Percentiles rank a stretch among this genome's conserved stretches.
phyloP scores from a whole-genome alignment of 768 basidiomycete genomes.

The Hericium rajendrae region DNA sequence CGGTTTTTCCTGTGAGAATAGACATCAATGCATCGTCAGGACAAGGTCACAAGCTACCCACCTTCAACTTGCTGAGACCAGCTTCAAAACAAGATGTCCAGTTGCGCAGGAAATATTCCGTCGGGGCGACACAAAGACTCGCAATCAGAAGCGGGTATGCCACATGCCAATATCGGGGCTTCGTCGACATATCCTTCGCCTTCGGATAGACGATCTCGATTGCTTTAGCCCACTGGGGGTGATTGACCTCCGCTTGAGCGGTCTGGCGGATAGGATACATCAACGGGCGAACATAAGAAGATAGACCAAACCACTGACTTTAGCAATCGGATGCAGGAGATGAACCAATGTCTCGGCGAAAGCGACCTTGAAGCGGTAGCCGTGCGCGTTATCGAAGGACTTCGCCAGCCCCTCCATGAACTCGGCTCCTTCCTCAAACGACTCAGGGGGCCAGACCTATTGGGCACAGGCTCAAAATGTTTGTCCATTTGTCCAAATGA shows the following conservation, averaged over 20 bases:
- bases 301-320: conserved; percentile 35
- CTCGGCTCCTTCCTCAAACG: conserved; percentile 89
- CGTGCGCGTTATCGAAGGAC: conserved; percentile 77
- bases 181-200: conserved; percentile 75
- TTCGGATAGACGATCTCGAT: conserved; percentile 78
- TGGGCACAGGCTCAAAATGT: neutral
- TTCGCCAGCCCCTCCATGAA: conserved; percentile 80
- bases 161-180: conserved; percentile 82
- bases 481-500: conserved; percentile 2
- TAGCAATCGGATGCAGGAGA: conserved; percentile 79
- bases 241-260: conserved; percentile 92
- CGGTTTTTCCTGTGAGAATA: conserved; percentile 59
- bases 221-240: conserved; percentile 90
- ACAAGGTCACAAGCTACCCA: conserved; percentile 19
- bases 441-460: conserved; percentile 88
- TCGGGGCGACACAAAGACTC: conserved; percentile 78
- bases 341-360: conserved; percentile 77
- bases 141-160: conserved; percentile 82
- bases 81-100: conserved; percentile 71
- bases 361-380: conserved; percentile 68
- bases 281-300: neutral
- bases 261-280: conserved; percentile 37
- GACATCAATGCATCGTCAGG: neutral
- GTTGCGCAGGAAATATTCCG: conserved; percentile 73
- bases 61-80: conserved; percentile 74